Base-by-base conservation (phyloP, 208 protist genomes). In the Porcisia deanei region DNA sequence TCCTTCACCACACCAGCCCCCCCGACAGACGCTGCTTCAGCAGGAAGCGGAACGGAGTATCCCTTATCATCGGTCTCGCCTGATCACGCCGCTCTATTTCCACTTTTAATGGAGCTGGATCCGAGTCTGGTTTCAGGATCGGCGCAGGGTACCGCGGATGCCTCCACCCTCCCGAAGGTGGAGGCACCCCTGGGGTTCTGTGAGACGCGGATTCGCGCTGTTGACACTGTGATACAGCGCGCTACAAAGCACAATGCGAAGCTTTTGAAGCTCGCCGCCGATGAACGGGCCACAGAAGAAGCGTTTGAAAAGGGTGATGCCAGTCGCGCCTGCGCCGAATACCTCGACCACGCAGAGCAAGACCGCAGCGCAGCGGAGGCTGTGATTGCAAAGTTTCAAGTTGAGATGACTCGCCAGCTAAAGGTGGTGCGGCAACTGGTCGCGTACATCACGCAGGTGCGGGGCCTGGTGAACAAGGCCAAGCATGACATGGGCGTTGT, bases 371-470 rank as follows among this genome's bases (percentile, higher is more conserved):
- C 25, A 1, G 78, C 78, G 9, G 66, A 76, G 37, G 37, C 18
- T 25, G 77, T 82, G 37, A 64, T 82, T 41, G 49, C 54, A 12
- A 30, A 25, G 16, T 77, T 69, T 34, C 78, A 82, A 43, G 67
- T 65, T 18, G 78, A 82, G 73, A 82, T 82, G 78, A 75, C 67
- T 14, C 78, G 78, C 16, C 71, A 77, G 67, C 67, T 82, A 14
- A 77, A 77, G 43, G 63, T 30, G 1, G 78, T 82, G 59, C 71
- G 78, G 9, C 63, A 77, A 16, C 60, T 82, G 18, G 67, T 82
- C 12, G 72, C 78, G 1, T 70, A 82, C 60, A 76, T 74, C 58
- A 82, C 78, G 5, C 78, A 82, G 49, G 64, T 82, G 30, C 65
- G 78, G 47, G 43, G 64, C 22, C 53, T 77, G 22, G 47, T 71